Evolutionary conservation across 1,284 basidiomycete genomes (phyloP).

Genomic region (Cutaneotrichosporon cyanovorans): DNA sequence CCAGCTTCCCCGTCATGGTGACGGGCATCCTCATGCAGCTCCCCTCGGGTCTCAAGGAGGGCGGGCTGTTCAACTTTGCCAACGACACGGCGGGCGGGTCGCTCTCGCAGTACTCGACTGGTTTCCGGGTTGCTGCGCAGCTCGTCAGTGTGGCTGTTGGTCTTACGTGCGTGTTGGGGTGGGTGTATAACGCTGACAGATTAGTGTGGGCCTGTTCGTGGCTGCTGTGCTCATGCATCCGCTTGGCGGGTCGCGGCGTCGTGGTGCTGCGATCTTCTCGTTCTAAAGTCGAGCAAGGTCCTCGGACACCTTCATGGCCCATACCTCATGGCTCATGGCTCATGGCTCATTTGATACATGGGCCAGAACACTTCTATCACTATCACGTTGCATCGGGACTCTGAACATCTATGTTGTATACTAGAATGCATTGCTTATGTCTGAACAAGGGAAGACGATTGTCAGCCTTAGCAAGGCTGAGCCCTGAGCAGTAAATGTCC

Average conservation of each 20-base stretch:
- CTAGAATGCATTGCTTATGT: too few species aligned
- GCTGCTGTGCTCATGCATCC: constrained; percentile 49
- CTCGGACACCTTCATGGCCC: too few species aligned
- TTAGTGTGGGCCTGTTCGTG: constrained; percentile 60
- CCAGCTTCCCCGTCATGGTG: constrained; percentile 44
- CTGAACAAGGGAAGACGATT: too few species aligned
- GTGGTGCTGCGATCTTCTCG: constrained; percentile 46
- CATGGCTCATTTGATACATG: too few species aligned
- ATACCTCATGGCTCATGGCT: too few species aligned
- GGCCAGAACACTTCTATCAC: too few species aligned
- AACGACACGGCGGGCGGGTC: constrained; percentile 5
- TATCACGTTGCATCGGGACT: too few species aligned
- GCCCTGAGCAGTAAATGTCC: too few species aligned
- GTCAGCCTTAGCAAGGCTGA: too few species aligned
- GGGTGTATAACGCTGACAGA: not conserved
- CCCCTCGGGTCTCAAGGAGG: constrained; percentile 56
- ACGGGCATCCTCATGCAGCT: constrained; percentile 84
- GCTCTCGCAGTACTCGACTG: constrained; percentile 47
- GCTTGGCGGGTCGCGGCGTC: constrained; percentile 46
- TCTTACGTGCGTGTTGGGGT: constrained; percentile 23
- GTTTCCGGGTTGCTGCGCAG: constrained; percentile 44
- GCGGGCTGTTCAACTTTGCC: constrained; percentile 55
- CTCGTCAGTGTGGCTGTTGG: constrained; percentile 49
- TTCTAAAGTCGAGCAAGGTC: constrained; percentile 36
- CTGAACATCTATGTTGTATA: too few species aligned